Conservation (phyloP, 139 green algal genomes). For the Protoeuglena noctilucae region DNA sequence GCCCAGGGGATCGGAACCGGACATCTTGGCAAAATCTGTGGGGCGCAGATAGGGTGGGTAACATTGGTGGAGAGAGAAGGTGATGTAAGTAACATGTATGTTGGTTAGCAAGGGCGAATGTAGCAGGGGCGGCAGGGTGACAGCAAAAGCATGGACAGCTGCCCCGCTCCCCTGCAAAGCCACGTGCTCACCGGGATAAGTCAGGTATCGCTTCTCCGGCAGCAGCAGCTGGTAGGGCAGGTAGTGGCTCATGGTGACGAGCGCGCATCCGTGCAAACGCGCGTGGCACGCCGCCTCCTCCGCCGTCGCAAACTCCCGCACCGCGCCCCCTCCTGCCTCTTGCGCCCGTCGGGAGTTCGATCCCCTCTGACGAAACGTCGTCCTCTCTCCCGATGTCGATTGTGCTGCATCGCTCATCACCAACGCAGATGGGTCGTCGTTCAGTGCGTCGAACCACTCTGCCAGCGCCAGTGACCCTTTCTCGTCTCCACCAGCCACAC, state of each 20-base stretch:
- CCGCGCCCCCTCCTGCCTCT: no score
- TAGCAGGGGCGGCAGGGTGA: no score
- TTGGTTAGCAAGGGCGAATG: no score
- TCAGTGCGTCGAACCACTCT: constrained; percentile 24
- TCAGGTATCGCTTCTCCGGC: constrained; percentile 68
- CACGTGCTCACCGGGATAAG: constrained; percentile 41
- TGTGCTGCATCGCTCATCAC: background rate
- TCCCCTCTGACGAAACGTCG: background rate
- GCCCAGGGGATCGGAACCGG: constrained; percentile 34
- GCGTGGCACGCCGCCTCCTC: constrained; percentile 2
- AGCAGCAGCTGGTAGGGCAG: constrained; percentile 43
- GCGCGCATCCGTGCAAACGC: constrained; percentile 16
- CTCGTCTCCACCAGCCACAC: constrained; percentile 3
- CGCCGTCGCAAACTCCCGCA: no score
- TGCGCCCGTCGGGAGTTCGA: background rate
- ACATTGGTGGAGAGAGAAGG: no score
- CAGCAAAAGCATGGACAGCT: no score
- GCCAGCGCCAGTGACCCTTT: constrained; percentile 14
- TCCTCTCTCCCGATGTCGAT: background rate
- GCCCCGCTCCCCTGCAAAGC: no score
- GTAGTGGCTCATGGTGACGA: constrained; percentile 54
- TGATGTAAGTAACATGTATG: no score
- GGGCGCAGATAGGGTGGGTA: no score
- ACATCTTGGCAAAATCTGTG: constrained; percentile 46
- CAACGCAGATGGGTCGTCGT: no score